Conservation (phyloP, 257 asterid species). For the Solanum rostratum region DNA sequence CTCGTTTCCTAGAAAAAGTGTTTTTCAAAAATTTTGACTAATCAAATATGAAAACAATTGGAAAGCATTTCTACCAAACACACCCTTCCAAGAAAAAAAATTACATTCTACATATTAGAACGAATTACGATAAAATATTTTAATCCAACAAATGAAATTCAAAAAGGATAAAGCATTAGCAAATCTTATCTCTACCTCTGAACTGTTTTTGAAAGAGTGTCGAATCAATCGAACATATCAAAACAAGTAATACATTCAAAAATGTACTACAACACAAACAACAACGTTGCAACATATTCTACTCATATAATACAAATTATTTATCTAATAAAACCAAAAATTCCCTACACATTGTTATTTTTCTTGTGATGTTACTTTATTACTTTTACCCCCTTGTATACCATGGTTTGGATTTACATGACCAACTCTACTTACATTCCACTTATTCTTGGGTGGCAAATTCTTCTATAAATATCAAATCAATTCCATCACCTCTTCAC, state of each 20-base stretch:
- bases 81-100: neutral
- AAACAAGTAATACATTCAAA: neutral
- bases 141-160: rapidly evolving
- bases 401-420: neutral
- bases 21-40: too few species aligned
- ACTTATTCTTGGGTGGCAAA: neutral
- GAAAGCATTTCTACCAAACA: too few species aligned
- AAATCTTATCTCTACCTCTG: rapidly evolving
- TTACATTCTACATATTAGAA: neutral
- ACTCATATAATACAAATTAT: neutral
- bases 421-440: neutral
- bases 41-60: too few species aligned
- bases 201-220: rapidly evolving
- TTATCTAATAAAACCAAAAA: neutral
- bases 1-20: too few species aligned
- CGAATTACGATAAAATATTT: too few species aligned
- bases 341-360: neutral
- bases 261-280: neutral
- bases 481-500: neutral
- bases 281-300: neutral
- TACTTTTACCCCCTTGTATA: neutral
- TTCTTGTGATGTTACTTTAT: neutral
- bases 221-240: rapidly evolving
- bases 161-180: rapidly evolving
- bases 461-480: neutral